These are phyloP conservation scores for Ulota crispa DNA, from an alignment of 225 moss, liverwort and hornwort species.

Conservation along the genomic window DNA sequence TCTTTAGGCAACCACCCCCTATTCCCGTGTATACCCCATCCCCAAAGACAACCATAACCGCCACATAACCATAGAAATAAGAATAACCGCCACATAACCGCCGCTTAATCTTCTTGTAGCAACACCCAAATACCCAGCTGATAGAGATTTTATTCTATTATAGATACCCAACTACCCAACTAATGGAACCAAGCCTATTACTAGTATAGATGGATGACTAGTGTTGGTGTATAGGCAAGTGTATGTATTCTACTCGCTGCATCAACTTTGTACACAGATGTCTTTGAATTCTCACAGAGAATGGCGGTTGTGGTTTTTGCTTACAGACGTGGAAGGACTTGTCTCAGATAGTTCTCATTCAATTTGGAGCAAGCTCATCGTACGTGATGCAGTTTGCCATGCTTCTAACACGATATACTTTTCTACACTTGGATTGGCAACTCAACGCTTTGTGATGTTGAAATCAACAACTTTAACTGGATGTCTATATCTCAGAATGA, in stretches of 20 bases:
- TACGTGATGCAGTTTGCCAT: constrained; percentile 72
- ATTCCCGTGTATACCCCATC: too few relatives aligned
- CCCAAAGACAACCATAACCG: too few relatives aligned
- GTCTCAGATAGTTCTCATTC: constrained; percentile 56
- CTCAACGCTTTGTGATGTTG: not conserved
- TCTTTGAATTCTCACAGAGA: not conserved
- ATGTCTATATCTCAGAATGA: not conserved
- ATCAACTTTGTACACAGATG: not conserved
- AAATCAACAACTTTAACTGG: not conserved
- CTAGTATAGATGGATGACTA: not conserved
- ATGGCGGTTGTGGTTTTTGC: constrained; percentile 24
- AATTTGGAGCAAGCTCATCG: constrained; percentile 53
- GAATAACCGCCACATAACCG: too few relatives aligned
- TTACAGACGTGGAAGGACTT: constrained; percentile 65
- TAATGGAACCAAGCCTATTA: too few relatives aligned
- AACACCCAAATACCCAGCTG: too few relatives aligned
- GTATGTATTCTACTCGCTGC: not conserved
- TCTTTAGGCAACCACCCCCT: too few relatives aligned
- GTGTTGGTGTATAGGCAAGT: not conserved
- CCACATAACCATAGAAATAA: too few relatives aligned
- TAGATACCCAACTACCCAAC: too few relatives aligned
- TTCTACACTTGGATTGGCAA: constrained; percentile 7
- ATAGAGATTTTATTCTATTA: too few relatives aligned
- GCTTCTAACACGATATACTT: too few relatives aligned
- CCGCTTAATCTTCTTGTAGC: too few relatives aligned